phyloP scores from a whole-genome alignment of 164 flowering plant genomes.

The Magnolia changhungtana region DNA sequence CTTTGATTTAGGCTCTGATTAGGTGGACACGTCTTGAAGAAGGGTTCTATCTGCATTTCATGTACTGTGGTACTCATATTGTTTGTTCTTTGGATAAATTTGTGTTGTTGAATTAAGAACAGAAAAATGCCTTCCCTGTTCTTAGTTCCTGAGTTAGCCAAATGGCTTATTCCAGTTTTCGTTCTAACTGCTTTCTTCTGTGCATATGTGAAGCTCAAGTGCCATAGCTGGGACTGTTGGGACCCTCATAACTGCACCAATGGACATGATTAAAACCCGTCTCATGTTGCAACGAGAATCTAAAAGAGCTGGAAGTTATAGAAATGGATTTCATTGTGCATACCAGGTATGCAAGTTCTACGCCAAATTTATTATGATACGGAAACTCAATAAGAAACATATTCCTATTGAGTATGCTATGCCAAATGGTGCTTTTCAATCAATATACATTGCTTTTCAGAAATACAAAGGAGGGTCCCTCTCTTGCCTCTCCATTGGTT shows the following conservation, averaged over 20 bases:
- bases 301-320: conserved; percentile 46
- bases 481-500: too few relatives aligned
- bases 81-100: not conserved
- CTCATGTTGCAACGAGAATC: conserved; percentile 87
- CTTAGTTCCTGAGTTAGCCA: conserved; percentile 8
- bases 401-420: not conserved
- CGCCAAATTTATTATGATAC: not conserved
- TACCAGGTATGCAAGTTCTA: conserved; percentile 48
- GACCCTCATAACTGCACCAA: conserved; percentile 76
- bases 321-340: conserved; percentile 82
- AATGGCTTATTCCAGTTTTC: conserved; percentile 15
- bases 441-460: conserved; percentile 1
- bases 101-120: not conserved
- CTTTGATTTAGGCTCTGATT: conserved; percentile 46
- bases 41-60: conserved; percentile 78
- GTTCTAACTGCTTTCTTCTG: conserved; percentile 22
- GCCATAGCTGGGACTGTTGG: conserved; percentile 68
- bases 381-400: not conserved
- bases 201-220: conserved; percentile 62
- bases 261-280: conserved; percentile 86
- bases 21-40: conserved; percentile 72
- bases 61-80: conserved; percentile 37
- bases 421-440: not conserved
- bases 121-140: not conserved
- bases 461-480: not conserved